These are phyloP conservation scores for Zygnema circumcarinatum DNA, from an alignment of 139 green algal species.

Conservation along the genomic window DNA sequence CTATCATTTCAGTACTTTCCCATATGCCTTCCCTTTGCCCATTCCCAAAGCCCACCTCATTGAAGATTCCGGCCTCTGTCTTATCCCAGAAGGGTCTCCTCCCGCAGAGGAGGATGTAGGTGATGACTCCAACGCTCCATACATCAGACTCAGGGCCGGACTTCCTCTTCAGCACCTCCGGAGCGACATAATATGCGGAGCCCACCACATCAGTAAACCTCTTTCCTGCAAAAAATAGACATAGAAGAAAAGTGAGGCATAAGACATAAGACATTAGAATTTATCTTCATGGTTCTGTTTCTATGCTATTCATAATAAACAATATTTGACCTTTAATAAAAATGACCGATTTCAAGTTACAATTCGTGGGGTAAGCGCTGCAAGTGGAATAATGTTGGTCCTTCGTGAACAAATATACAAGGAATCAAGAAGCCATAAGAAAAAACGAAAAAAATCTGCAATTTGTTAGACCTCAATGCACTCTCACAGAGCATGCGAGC, in stretches of 20 bases:
- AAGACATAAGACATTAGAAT: background rate
- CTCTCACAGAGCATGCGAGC: too few species aligned
- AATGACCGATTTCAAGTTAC: too few species aligned
- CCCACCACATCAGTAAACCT: conserved; percentile 76
- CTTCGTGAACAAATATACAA: too few species aligned
- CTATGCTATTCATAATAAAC: background rate
- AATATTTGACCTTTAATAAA: too few species aligned
- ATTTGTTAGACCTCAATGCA: too few species aligned
- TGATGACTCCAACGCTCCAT: conserved; percentile 76
- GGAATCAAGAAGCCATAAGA: too few species aligned
- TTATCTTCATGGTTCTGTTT: background rate
- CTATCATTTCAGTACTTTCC: background rate
- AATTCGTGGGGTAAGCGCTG: too few species aligned
- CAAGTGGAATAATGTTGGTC: too few species aligned
- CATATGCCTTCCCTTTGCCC: background rate
- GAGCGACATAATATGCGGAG: conserved; percentile 78
- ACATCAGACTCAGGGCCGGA: conserved; percentile 70
- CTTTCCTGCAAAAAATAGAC: conserved; percentile 57
- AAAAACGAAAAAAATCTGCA: too few species aligned
- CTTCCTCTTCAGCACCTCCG: conserved; percentile 70
- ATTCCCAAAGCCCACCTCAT: conserved; percentile 52
- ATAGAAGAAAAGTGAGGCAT: conserved; percentile 24
- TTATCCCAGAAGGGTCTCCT: conserved; percentile 62
- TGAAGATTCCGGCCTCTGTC: conserved; percentile 66
- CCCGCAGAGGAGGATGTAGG: conserved; percentile 73